Evolutionary conservation across 495 filamentous ascomycete species (phyloP), one percentile per base, ranked within the genome.

Genomic region (Penicillium lividum): DNA sequence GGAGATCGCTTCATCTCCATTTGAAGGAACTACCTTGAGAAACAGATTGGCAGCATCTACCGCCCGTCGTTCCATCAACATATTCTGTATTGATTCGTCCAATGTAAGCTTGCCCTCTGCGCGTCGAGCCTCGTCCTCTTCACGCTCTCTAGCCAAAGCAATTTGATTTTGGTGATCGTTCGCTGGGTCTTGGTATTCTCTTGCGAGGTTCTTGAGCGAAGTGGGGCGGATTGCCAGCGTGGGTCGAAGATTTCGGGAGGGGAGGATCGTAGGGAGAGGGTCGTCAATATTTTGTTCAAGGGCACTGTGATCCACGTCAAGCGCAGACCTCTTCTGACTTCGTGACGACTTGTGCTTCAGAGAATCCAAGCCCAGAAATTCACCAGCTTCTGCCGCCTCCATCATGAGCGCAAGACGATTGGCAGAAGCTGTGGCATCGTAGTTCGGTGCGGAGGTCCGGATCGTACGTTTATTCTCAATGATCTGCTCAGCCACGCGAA

Each of bases 401-500:
- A 77, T 72, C 74, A 78, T 77, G 1, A 65, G 63, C 3, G 72
- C 64, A 5, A 79, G 64, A 10, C 74, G 61, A 31, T 58, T 69
- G 16, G 77, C 77, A 7, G 77, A 70, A 34, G 73, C 68, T 3
- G 72, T 76, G 31, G 77, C 77, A 71, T 78, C 70, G 60, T 78
- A 78, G 27, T 74, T 72, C 1, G 77, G 74, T 6, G 76, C 73
- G 15, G 74, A 78, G 18, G 74, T 73, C 50, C 74, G 77, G 15
- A 80, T 55, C 31, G 68, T 70, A 48, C 77, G 70, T 60, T 78
- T 78, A 51, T 74, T 80, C 58, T 76, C 70, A 58, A 78, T 60
- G 42, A 78, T 76, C 49, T 73, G 70, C 54, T 77, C 76, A 50
- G 75, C 77, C 7, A 77, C 60, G 9, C 66, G 57, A 53, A 77